A percentile compares a stretch with the other conserved stretches of the same genome.
phyloP scores from a whole-genome alignment of 352 stramenopile species.

The Sclerospora graminicola region DNA sequence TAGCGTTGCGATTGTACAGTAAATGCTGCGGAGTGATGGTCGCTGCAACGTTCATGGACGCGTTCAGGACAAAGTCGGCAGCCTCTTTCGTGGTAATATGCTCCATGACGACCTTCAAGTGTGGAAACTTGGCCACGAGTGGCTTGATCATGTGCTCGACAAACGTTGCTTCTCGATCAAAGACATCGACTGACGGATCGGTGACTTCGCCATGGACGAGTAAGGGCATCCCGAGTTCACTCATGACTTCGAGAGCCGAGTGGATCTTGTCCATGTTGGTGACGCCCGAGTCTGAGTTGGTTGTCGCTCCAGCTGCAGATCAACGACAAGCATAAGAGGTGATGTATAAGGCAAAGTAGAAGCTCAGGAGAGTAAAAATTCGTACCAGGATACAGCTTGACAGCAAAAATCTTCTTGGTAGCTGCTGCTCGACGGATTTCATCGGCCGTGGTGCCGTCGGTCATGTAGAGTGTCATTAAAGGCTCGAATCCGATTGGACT shows the following conservation, averaged over 20 bases:
- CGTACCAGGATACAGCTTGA: constrained; percentile 96
- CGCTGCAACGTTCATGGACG: constrained; percentile 88
- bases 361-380: background rate
- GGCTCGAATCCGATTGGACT: constrained; percentile 74
- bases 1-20: constrained; percentile 97
- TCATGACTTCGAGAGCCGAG: constrained; percentile 72
- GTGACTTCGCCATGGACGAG: constrained; percentile 97
- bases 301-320: constrained; percentile 89
- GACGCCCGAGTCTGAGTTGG: constrained; percentile 97
- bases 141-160: constrained; percentile 93
- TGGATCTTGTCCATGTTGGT: constrained; percentile 94
- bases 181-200: constrained; percentile 92
- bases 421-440: constrained; percentile 90
- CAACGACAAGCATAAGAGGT: background rate
- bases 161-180: constrained; percentile 96
- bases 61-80: constrained; percentile 89
- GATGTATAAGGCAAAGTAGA: background rate
- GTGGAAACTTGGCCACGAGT: constrained; percentile 87
- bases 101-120: constrained; percentile 99
- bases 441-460: constrained; percentile 93
- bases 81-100: constrained; percentile 97
- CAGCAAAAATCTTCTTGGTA: constrained; percentile 87
- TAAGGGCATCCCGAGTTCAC: constrained; percentile 86
- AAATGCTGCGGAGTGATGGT: constrained; percentile 99
- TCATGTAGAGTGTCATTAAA: constrained; percentile 98